Base-by-base conservation (phyloP, 1,139 yeast genomes). In the Blastobotrys ciferrii region DNA sequence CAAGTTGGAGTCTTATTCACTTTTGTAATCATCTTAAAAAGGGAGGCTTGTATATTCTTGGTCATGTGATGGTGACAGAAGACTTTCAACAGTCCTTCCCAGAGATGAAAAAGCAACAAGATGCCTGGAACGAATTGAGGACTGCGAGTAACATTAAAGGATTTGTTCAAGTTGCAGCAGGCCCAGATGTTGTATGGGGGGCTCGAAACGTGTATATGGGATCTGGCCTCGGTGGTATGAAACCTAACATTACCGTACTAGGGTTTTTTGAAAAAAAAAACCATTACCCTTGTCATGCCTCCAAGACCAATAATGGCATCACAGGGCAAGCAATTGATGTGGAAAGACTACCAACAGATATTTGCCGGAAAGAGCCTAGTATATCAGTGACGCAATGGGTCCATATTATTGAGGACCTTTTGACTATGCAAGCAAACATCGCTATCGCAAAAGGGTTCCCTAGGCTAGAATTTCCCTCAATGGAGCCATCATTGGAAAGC, bases 171-270 rank as follows among this genome's bases (percentile, higher is more conserved):
- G 81, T 92, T 46, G 89, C 92, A 0, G 76, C 89, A 12, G 95
- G 96, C 0, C 92, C 96, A 0, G 77, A 85, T 2, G 74, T 92
- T 36, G 84, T 89, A 0, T 91, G 98, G 97, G 98, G 98, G n/a
- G 95, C 88, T 0, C 72, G 98, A 51, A 91, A 92, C 63, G 89
- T 92, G 13, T 89, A 81, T 52, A 67, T 91, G 54, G 97, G 97
- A 0, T 86, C 96, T 2, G 98, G 98, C 0, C 72, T 92, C 17
- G 98, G 98, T 4, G 97, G 97, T 12, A 92, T 92, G 98, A 84
- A 80, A 59, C 98, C 98, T 1, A 92, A 92, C 63, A 89, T 92
- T 48, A 88, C 96, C 0, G 95, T 92, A 0, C 57, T 91, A 43
- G 97, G 97, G 0, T 88, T 88, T 60, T 87, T 84, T 59, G 95